Evolutionary conservation across 1,284 basidiomycete genomes (phyloP).

Genomic region (Grifola frondosa): DNA sequence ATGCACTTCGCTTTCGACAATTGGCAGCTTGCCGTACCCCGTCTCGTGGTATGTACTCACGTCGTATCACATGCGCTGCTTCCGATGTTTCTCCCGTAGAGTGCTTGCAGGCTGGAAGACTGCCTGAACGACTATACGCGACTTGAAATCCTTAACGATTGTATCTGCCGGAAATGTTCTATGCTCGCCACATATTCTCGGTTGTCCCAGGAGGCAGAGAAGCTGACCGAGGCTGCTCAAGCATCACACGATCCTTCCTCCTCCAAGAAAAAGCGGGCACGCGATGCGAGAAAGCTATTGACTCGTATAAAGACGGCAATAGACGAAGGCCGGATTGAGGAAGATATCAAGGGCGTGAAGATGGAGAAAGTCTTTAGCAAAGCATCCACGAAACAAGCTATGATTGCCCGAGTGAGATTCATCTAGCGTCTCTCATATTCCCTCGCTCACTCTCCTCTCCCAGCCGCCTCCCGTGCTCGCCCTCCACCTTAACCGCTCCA

Average conservation of each 20-base stretch:
- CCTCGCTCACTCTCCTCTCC: slow-evolving; percentile 13
- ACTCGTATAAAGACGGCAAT: slow-evolving; percentile 59
- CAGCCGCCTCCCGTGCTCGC: slow-evolving; percentile 82
- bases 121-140: slow-evolving; percentile 82
- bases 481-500: slow-evolving; percentile 85
- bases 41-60: slow-evolving; percentile 43
- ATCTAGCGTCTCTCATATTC: neutral
- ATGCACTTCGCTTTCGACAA: slow-evolving; percentile 86
- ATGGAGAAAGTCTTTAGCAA: slow-evolving; percentile 73
- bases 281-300: slow-evolving; percentile 67
- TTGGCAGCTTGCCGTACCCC: slow-evolving; percentile 77
- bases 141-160: slow-evolving; percentile 79
- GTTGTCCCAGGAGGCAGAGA: slow-evolving; percentile 57
- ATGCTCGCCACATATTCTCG: slow-evolving; percentile 67
- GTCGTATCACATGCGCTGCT: slow-evolving; percentile 2
- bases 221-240: slow-evolving; percentile 46
- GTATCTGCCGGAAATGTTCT: slow-evolving; percentile 81
- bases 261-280: slow-evolving; percentile 71
- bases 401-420: slow-evolving; percentile 75
- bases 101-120: slow-evolving; percentile 65
- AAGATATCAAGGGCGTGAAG: slow-evolving; percentile 73
- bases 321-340: slow-evolving; percentile 76
- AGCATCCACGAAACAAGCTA: slow-evolving; percentile 83
- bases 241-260: slow-evolving; percentile 43
- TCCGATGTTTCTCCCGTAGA: slow-evolving; percentile 31